Base-by-base conservation (phyloP, 2,329 filamentous ascomycete species). In the Claviceps spartinae region DNA sequence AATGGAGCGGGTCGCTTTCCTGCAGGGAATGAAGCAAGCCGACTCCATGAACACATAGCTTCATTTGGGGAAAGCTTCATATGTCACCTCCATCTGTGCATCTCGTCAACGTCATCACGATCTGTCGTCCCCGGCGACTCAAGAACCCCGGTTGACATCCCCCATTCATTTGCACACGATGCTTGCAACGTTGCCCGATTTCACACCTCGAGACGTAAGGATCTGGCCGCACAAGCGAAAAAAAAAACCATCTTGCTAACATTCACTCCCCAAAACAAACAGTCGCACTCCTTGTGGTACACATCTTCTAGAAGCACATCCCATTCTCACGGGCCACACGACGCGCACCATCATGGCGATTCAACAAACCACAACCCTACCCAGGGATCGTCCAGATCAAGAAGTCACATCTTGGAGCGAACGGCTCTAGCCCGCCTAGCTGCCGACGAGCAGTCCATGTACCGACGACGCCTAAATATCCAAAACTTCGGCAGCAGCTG, bases 401-500 rank as follows among this genome's bases (percentile, higher is more conserved):
- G 65, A 61, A 65, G 71, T 51, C 72, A 75, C 56, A 58, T 75
- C 52, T 67, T 78, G 55, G 71, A 82, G 63, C 71, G 77, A 59
- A 76, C 83, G 26, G 74, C 78, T 2, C 80, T 95, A 3, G 78
- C 84, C 9, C 75, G 83, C 2, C 78, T 95, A 11, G 75, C 79
- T 26, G 71, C 80, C 43, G 91, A 96, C 64, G 93, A 97, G 69
- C 77, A 82, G 55, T 78, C 82, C 53, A 77, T 94, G 57, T 79
- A 83, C 51, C 78, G 84, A 8, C 87, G 91, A 47, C 88, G 90
- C 62, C 71, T 80, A 47, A 88, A 91, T 58, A 85, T 97, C 34
- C 80, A 85, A 47, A 86, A 89, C 61, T 96, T 94, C 63, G 93
- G 93, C 54, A 86, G 83, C 58, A 79, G 79, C 45, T 98, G 93